phyloP scores from a whole-genome alignment of 176 grass and related monocot genomes.

The Hordeum marinum region DNA sequence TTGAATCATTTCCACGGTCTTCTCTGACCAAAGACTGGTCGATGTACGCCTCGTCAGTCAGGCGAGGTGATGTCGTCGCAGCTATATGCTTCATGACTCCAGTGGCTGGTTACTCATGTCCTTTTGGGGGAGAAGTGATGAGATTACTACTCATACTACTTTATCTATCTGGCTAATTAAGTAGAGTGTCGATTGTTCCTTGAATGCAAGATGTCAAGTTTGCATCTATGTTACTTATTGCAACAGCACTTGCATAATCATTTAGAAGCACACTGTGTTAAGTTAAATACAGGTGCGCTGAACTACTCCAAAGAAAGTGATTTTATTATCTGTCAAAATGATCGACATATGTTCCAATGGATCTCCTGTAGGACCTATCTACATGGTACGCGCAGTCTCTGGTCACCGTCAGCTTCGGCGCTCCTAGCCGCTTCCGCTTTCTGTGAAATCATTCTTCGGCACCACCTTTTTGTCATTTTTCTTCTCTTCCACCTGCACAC shows the following conservation, averaged over 20 bases:
- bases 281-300: not conserved
- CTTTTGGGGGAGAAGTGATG: too few species aligned
- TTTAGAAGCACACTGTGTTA: not conserved
- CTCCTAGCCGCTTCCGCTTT: not conserved
- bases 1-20: too few species aligned
- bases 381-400: not conserved
- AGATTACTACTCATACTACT: too few species aligned
- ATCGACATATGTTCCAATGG: not conserved
- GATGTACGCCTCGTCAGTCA: too few species aligned
- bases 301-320: not conserved
- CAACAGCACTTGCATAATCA: not conserved
- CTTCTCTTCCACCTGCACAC: not conserved
- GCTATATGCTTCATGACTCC: too few species aligned
- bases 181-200: not conserved
- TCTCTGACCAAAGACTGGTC: too few species aligned
- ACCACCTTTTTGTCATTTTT: constrained; percentile 14
- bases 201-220: not conserved
- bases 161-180: too few species aligned
- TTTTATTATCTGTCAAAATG: not conserved
- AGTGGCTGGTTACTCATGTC: too few species aligned
- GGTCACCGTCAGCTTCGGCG: not conserved
- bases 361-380: not conserved
- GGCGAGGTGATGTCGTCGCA: too few species aligned
- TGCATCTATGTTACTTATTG: not conserved
- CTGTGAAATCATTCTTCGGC: not conserved